Evolutionary conservation across 305 asterid genomes (phyloP).

Genomic region (Striga hermonthica): DNA sequence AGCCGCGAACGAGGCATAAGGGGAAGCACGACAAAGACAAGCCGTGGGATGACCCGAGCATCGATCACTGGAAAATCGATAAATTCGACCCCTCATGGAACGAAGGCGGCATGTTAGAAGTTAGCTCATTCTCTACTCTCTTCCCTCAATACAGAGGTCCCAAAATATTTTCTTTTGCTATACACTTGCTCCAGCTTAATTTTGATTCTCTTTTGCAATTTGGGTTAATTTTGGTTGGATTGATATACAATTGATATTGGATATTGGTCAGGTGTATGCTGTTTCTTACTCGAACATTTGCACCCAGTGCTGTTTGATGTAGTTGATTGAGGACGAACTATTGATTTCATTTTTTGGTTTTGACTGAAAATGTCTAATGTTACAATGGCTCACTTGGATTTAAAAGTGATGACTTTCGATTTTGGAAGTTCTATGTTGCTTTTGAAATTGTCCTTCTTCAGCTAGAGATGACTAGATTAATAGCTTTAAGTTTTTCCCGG

Average conservation of each 20-base stretch:
- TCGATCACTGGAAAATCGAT: conserved; percentile 91
- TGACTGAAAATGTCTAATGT: background rate
- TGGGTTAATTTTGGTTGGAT: conserved; percentile 2
- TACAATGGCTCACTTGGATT: conserved; percentile 19
- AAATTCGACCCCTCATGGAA: conserved; percentile 92
- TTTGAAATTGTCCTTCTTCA: background rate
- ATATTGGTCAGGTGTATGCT: background rate
- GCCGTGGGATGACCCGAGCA: conserved; percentile 89
- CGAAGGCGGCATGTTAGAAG: conserved; percentile 76
- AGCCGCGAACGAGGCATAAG: conserved; percentile 51
- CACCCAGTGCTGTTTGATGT: background rate
- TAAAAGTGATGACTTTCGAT: background rate
- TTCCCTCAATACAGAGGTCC: conserved; percentile 83
- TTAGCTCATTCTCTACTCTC: conserved; percentile 83
- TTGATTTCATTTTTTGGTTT: conserved; percentile 11
- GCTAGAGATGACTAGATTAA: background rate
- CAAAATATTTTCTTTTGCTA: background rate
- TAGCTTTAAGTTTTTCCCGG: background rate
- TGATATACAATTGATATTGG: background rate
- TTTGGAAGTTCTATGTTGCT: background rate
- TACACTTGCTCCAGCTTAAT: background rate
- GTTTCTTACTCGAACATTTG: background rate
- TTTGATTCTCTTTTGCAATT: background rate
- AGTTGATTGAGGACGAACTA: background rate
- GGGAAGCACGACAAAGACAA: conserved; percentile 92